These are phyloP conservation scores for Bauhinia variegata DNA, from an alignment of 306 rosid genomes.

Conservation along the genomic window DNA sequence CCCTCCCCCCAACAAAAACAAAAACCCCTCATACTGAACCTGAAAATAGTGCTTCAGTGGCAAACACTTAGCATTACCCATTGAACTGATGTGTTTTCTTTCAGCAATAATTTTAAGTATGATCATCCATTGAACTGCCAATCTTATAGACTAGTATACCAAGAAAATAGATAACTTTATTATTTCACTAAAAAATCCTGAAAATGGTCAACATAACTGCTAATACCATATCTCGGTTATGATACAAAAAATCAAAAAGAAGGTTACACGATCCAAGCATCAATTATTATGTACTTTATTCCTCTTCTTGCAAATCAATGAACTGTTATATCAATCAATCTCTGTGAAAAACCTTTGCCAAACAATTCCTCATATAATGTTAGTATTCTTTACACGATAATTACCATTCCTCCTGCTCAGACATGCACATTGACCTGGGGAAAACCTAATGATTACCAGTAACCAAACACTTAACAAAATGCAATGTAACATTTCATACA, in stretches of 20 bases:
- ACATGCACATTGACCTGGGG: not conserved
- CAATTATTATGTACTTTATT: constrained; percentile 9
- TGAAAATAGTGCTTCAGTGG: constrained; percentile 15
- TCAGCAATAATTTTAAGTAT: constrained; percentile 5
- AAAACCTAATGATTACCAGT: not conserved
- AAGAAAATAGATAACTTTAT: constrained; percentile 3
- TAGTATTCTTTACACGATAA: not conserved
- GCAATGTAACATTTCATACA: not conserved
- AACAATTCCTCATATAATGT: constrained; percentile 6
- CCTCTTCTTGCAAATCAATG: constrained; percentile 12
- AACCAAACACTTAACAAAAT: not conserved
- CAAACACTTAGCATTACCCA: not conserved
- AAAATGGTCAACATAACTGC: constrained; percentile 15
- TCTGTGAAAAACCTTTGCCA: not conserved
- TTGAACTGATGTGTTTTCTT: not conserved
- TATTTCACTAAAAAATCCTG: not conserved
- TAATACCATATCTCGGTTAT: constrained; percentile 7
- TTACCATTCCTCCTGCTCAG: constrained; percentile 25
- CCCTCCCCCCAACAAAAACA: no score
- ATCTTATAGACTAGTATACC: constrained; percentile 3
- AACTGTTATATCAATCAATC: constrained; percentile 1
- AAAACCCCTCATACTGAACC: not conserved
- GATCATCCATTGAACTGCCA: constrained; percentile 9
- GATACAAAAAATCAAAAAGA: constrained; percentile 1
- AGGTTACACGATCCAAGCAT: not conserved